Evolutionary conservation across 345 rosid species (phyloP), one percentile per base, ranked within the genome.

Genomic region (Litchi chinensis): DNA sequence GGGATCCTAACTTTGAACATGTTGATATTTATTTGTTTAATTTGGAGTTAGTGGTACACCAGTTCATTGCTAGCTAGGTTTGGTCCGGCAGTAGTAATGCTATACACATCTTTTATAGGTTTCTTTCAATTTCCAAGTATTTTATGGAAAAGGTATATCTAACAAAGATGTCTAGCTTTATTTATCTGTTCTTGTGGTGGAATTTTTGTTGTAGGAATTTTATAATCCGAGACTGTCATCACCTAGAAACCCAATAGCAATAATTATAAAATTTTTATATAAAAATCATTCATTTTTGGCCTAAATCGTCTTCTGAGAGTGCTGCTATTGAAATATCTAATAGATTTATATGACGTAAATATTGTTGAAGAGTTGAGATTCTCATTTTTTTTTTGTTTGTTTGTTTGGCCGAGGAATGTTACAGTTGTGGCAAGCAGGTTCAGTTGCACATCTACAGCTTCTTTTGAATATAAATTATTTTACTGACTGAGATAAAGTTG

Each of bases 1-100:
- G 86, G 85, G 88, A 87, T 70, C 90, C 90, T 69, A 15, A 11
- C 5, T 15, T 44, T 44, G 32, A 69, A n/a, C 73, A 69, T 44
- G 73, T 69, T n/a, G 73, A 26, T 26, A 26, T 26, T 26, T 26
- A 1, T 26, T 26, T 26, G 28, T 52, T 52, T 52, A 18, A 52
- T 16, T 15, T 8, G 0, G 8, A 65, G 15, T 28, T 65, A 65
- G 68, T 65, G 68, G 41, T 28, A 5, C 5, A 26, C 68, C 50
- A 67, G 21, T 67, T 67, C 46, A 40, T 40, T 22, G 46, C 22
- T 66, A 37, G 70, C 67, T 64, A 13, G 40, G 40, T 32, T 11
- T 16, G 70, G 70, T 67, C 24, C 13, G 68, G 41, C 68, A 2
- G 0, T 5, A 39, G 70, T 67, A 40, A 39, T 67, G 70, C 24